Percentiles rank a stretch among this genome's conserved stretches.
Evolutionary conservation across 176 grass and related monocot species (phyloP).

Genomic region (Musa itinerans): DNA sequence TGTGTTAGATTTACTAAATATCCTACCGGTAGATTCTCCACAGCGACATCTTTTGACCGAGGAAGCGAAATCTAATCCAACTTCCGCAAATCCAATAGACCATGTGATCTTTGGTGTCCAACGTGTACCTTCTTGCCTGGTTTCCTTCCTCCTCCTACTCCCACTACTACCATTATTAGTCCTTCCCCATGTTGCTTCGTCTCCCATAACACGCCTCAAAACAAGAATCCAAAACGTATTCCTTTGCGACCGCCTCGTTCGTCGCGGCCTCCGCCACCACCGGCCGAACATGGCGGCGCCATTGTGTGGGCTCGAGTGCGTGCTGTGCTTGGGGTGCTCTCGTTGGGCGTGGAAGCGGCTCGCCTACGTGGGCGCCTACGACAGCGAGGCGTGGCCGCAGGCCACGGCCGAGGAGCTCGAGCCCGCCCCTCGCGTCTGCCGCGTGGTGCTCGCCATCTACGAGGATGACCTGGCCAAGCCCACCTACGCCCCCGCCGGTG

Average conservation of each 20-base stretch:
- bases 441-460: slow-evolving; percentile 61
- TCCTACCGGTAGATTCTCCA: too few relatives aligned
- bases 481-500: slow-evolving; percentile 36
- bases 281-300: too few relatives aligned
- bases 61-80: too few relatives aligned
- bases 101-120: too few relatives aligned
- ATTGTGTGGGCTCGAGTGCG: slow-evolving; percentile 47
- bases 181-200: too few relatives aligned
- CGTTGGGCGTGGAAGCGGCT: slow-evolving; percentile 84
- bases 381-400: slow-evolving; percentile 82
- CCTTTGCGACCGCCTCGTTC: slow-evolving; percentile 39
- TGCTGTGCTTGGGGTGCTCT: slow-evolving; percentile 70
- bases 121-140: too few relatives aligned
- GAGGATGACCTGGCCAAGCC: slow-evolving; percentile 43
- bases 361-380: slow-evolving; percentile 90
- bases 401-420: slow-evolving; percentile 54
- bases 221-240: not conserved
- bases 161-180: too few relatives aligned
- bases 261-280: slow-evolving; percentile 31
- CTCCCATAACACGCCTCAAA: too few relatives aligned
- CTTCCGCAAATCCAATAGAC: too few relatives aligned
- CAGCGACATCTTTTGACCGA: too few relatives aligned
- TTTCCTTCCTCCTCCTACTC: too few relatives aligned
- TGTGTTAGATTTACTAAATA: too few relatives aligned
- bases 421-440: slow-evolving; percentile 61